phyloP scores from a whole-genome alignment of 2,329 filamentous ascomycete genomes.

The Fusarium sp. region DNA sequence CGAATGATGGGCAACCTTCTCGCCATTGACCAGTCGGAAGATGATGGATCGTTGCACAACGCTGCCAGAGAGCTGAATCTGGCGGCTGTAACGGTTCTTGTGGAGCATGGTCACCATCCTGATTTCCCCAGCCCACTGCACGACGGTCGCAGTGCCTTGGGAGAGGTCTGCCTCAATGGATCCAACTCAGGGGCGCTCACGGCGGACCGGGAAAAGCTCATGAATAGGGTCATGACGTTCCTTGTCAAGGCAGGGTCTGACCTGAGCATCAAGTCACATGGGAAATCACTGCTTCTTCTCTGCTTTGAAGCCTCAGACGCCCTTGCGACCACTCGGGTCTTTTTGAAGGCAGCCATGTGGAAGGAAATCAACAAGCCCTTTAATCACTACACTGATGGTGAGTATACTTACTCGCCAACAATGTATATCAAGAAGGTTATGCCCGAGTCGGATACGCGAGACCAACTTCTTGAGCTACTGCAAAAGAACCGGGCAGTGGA shows the following conservation, averaged over 20 bases:
- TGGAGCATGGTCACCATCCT: slow-evolving; percentile 70
- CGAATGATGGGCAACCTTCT: slow-evolving; percentile 67
- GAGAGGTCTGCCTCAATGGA: slow-evolving; percentile 71
- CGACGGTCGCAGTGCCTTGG: slow-evolving; percentile 71
- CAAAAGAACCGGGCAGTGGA: slow-evolving; percentile 65
- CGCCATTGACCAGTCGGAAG: slow-evolving; percentile 65
- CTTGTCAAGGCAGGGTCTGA: slow-evolving; percentile 70
- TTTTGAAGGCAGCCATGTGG: slow-evolving; percentile 75
- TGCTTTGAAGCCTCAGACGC: slow-evolving; percentile 70
- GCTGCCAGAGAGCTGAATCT: slow-evolving; percentile 71
- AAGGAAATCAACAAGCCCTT: slow-evolving; percentile 71
- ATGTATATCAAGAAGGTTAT: slow-evolving; percentile 69
- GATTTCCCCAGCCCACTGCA: slow-evolving; percentile 75
- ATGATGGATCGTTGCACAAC: slow-evolving; percentile 77
- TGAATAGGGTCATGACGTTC: slow-evolving; percentile 68
- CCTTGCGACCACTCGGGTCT: slow-evolving; percentile 65
- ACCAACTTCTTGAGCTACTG: slow-evolving; percentile 61
- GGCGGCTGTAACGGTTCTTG: slow-evolving; percentile 65
- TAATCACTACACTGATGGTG: slow-evolving; percentile 65
- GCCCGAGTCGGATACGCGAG: slow-evolving; percentile 52
- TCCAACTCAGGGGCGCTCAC: slow-evolving; percentile 60
- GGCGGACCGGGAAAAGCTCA: slow-evolving; percentile 61
- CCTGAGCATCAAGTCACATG: slow-evolving; percentile 64
- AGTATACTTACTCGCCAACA: slow-evolving; percentile 72
- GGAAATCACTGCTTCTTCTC: slow-evolving; percentile 70